phyloP scores from a whole-genome alignment of 139 green algal species.

The Nannochloris sp. region DNA sequence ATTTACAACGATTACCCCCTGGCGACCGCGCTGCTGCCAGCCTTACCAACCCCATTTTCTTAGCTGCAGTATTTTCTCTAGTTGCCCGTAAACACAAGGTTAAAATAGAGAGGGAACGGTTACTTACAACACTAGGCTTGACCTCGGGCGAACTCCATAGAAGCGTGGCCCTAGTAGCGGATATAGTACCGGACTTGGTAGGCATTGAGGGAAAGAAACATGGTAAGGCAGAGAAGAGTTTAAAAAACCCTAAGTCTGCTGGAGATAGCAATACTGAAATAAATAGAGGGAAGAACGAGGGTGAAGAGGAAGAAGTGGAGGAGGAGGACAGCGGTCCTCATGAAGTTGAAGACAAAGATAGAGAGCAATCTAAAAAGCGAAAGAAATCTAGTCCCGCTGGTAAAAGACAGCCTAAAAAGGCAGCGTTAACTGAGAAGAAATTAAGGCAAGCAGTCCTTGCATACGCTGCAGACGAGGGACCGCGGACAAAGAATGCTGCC shows the following conservation, averaged over 20 bases:
- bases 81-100: constrained; percentile 23
- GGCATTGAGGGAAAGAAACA: not conserved
- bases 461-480: not conserved
- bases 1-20: not conserved
- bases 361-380: not conserved
- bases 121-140: constrained; percentile 17
- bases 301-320: not conserved
- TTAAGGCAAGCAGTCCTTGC: not conserved
- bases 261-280: no score
- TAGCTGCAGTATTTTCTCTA: constrained; percentile 17
- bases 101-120: constrained; percentile 10
- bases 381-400: no score
- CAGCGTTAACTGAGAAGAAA: not conserved
- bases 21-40: not conserved
- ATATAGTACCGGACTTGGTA: not conserved
- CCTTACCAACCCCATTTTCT: constrained; percentile 9
- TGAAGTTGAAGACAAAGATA: constrained; percentile 1
- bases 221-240: not conserved
- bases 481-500: not conserved
- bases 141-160: constrained; percentile 7
- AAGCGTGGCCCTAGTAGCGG: not conserved
- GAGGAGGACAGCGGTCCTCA: not conserved
- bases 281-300: constrained; percentile 8
- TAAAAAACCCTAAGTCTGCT: constrained; percentile 3
- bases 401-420: not conserved